Conservation (phyloP, 371 early-diverging fungal genomes). For the Actinomortierella ambigua region DNA sequence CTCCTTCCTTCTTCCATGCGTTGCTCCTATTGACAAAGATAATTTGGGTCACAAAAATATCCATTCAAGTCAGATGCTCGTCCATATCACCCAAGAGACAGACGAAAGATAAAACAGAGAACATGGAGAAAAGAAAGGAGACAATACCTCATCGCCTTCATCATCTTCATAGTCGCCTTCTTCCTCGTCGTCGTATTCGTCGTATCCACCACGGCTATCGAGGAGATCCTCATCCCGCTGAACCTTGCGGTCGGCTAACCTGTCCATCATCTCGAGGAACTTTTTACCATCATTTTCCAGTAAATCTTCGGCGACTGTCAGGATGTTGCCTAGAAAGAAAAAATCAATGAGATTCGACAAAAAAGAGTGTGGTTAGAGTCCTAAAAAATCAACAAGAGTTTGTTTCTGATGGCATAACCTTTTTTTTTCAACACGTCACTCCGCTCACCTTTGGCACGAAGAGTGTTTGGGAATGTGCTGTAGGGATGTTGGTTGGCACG, state of each 20-base stretch:
- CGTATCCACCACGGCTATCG: slow-evolving; percentile 47
- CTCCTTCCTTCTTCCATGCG: slow-evolving; percentile 90
- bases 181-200: slow-evolving; percentile 66
- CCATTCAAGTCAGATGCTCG: too few relatives aligned
- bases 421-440: background rate
- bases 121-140: background rate
- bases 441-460: slow-evolving; percentile 44
- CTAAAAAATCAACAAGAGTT: background rate
- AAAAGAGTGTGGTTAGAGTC: background rate
- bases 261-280: slow-evolving; percentile 94
- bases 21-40: slow-evolving; percentile 71
- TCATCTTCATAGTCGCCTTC: slow-evolving; percentile 65
- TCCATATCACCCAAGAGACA: too few relatives aligned
- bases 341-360: background rate
- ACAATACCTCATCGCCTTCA: slow-evolving; percentile 58
- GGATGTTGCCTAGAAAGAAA: slow-evolving; percentile 65
- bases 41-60: slow-evolving; percentile 14
- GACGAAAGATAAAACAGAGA: background rate
- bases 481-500: too few relatives aligned
- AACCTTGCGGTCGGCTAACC: slow-evolving; percentile 87
- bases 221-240: slow-evolving; percentile 71
- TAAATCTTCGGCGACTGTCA: slow-evolving; percentile 91
- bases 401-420: background rate
- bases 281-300: slow-evolving; percentile 91
- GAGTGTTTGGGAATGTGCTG: slow-evolving; percentile 42